Percentiles rank a stretch among this genome's conserved stretches.
These are phyloP conservation scores for Phytopythium helicoides DNA, from an alignment of 352 stramenopile species.

Conservation along the genomic window DNA sequence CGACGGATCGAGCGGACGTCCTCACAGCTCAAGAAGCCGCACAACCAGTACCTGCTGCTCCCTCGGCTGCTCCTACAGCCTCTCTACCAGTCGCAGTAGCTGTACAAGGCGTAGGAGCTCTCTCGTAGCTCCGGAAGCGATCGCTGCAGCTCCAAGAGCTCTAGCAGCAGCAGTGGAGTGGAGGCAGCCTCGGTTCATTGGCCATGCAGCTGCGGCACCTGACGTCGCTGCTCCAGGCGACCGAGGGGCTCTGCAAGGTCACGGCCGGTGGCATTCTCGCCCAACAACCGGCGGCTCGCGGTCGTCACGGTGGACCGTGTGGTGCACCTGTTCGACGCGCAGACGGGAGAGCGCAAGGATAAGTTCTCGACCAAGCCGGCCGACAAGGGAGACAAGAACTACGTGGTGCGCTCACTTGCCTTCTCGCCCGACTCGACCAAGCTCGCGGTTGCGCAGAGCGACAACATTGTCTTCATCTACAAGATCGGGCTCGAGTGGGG, in stretches of 20 bases:
- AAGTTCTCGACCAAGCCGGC: slow-evolving; percentile 96
- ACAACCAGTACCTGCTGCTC: too few relatives aligned
- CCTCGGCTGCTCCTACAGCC: too few relatives aligned
- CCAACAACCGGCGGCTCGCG: slow-evolving; percentile 91
- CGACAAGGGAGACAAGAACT: slow-evolving; percentile 95
- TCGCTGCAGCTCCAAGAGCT: too few relatives aligned
- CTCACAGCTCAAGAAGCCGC: too few relatives aligned
- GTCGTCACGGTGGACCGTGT: slow-evolving; percentile 92
- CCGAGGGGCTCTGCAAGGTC: slow-evolving; percentile 90
- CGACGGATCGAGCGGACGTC: too few relatives aligned
- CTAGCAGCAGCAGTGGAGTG: not conserved
- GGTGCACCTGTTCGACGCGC: slow-evolving; percentile 92
- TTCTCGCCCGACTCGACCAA: slow-evolving; percentile 94
- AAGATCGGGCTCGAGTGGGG: slow-evolving; percentile 93
- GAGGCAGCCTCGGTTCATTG: not conserved
- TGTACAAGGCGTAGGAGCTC: too few relatives aligned
- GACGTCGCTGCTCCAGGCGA: slow-evolving; percentile 89
- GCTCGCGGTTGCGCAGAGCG: slow-evolving; percentile 93
- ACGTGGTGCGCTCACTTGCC: slow-evolving; percentile 88
- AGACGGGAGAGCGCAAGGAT: slow-evolving; percentile 91
- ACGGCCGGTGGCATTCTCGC: slow-evolving; percentile 91
- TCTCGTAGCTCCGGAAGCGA: too few relatives aligned
- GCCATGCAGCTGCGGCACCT: slow-evolving; percentile 92
- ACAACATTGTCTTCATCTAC: slow-evolving; percentile 98
- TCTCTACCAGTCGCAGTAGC: too few relatives aligned